Percentiles rank a stretch among this genome's conserved stretches.
These are phyloP conservation scores for Prunus yedoensis DNA, from an alignment of 331 rosid genomes.

Conservation along the genomic window DNA sequence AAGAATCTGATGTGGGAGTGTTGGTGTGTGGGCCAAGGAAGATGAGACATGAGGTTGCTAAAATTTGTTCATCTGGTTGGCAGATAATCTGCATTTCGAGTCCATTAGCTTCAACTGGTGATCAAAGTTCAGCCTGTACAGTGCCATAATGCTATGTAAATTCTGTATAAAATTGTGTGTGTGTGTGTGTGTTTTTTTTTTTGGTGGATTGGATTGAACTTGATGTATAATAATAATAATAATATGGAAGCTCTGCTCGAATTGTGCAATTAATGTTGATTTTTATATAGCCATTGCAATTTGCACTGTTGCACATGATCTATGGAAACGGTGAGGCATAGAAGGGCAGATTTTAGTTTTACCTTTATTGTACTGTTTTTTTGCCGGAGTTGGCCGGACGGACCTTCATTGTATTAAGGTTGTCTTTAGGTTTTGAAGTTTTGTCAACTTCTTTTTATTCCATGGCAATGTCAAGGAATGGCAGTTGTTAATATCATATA, in stretches of 20 bases:
- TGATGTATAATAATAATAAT: neutral
- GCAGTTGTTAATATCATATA: neutral
- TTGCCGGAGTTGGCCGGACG: neutral
- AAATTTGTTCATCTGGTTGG: conserved; percentile 46
- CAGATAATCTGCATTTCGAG: conserved; percentile 44
- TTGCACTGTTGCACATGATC: neutral
- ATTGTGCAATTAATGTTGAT: neutral
- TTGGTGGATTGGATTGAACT: neutral
- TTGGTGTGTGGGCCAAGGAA: conserved; percentile 46
- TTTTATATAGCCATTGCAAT: neutral
- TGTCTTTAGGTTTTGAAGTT: conserved; percentile 2
- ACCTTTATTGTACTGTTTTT: neutral
- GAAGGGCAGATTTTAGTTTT: neutral
- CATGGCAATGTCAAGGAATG: too few species aligned
- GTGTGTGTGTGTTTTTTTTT: neutral
- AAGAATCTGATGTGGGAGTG: conserved; percentile 49
- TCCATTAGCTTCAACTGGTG: conserved; percentile 51
- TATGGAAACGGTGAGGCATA: neutral
- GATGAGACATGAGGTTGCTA: conserved; percentile 53
- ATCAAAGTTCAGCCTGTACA: neutral
- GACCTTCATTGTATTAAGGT: neutral
- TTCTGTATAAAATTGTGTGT: neutral
- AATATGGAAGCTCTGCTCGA: neutral
- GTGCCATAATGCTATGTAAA: neutral
- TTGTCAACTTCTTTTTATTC: neutral